Percentiles rank a stretch among this genome's conserved stretches.
Evolutionary conservation across 495 filamentous ascomycete species (phyloP).

Genomic region (Neurospora sublineolata): DNA sequence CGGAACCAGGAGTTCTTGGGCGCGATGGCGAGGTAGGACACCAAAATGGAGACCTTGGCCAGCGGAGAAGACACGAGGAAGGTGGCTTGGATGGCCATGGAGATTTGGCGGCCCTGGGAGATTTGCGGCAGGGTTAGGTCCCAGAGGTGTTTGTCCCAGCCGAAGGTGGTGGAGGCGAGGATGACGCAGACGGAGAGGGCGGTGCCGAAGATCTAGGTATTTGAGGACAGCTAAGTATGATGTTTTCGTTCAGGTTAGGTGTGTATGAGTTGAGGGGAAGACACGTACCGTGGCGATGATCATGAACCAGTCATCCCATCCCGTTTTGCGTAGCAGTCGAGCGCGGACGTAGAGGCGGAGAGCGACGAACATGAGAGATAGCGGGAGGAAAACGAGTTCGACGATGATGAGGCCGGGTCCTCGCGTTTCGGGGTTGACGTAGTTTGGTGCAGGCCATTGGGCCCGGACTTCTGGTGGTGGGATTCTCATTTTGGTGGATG

Average conservation of each 20-base stretch:
- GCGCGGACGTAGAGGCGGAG: conserved; percentile 17
- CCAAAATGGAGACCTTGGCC: conserved; percentile 39
- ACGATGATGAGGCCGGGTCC: conserved; percentile 24
- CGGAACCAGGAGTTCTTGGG: conserved; percentile 26
- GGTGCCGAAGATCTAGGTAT: conserved; percentile 13
- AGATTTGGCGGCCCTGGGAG: conserved; percentile 12
- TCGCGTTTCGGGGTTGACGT: conserved; percentile 39
- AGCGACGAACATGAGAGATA: conserved; percentile 9
- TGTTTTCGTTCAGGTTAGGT: no score
- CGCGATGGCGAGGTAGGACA: conserved; percentile 42
- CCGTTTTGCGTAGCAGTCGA: conserved; percentile 7
- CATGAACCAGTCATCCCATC: conserved; percentile 23
- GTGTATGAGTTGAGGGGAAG: no score
- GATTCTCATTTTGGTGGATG: conserved; percentile 26
- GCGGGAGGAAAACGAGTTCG: conserved; percentile 11
- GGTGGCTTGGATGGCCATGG: conserved; percentile 17
- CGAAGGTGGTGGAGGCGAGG: conserved; percentile 13
- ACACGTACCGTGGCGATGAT: conserved; percentile 12
- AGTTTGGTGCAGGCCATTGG: conserved; percentile 47
- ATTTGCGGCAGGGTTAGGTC: conserved; percentile 9
- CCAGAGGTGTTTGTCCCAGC: conserved; percentile 20
- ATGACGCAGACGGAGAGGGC: conserved; percentile 14
- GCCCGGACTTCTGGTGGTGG: conserved; percentile 34
- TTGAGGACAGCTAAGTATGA: no score
- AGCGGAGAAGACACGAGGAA: conserved; percentile 17